A percentile compares a stretch with the other conserved stretches of the same genome.
Evolutionary conservation across 2,329 filamentous ascomycete genomes (phyloP).

Genomic region (Exophiala xenobiotica): DNA sequence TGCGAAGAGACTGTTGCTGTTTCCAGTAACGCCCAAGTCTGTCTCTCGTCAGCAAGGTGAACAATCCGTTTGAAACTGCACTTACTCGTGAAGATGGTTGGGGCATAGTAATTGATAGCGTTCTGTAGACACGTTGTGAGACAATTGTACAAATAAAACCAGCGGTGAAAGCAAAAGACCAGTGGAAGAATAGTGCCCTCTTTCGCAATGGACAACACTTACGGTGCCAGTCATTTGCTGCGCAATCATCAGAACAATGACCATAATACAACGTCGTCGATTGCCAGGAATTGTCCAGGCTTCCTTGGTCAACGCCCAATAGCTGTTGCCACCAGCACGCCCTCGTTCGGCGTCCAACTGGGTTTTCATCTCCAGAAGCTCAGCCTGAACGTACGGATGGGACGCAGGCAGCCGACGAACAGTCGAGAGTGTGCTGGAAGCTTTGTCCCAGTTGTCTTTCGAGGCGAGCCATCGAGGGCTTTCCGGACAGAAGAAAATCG

Average conservation of each 20-base stretch:
- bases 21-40: conserved; percentile 60
- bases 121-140: no score
- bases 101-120: conserved; percentile 67
- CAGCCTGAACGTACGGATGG: conserved; percentile 58
- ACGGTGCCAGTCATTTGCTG: conserved; percentile 53
- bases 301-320: conserved; percentile 62
- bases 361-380: conserved; percentile 60
- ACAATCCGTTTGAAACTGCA: no score
- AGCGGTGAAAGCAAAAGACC: conserved; percentile 62
- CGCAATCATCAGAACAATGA: conserved; percentile 54
- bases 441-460: conserved; percentile 66
- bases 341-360: conserved; percentile 64
- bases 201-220: background rate
- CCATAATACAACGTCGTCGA: conserved; percentile 55
- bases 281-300: conserved; percentile 60
- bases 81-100: conserved; percentile 71
- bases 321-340: conserved; percentile 52
- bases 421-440: conserved; percentile 55
- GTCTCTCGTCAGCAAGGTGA: no score
- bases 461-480: conserved; percentile 68
- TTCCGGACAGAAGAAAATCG: conserved; percentile 64
- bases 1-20: conserved; percentile 63
- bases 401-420: conserved; percentile 56
- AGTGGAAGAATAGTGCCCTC: background rate
- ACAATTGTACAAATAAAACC: no score